Evolutionary conservation across 192 early-diverging fungal species (phyloP).

Genomic region (Entophlyctis luteolus): DNA sequence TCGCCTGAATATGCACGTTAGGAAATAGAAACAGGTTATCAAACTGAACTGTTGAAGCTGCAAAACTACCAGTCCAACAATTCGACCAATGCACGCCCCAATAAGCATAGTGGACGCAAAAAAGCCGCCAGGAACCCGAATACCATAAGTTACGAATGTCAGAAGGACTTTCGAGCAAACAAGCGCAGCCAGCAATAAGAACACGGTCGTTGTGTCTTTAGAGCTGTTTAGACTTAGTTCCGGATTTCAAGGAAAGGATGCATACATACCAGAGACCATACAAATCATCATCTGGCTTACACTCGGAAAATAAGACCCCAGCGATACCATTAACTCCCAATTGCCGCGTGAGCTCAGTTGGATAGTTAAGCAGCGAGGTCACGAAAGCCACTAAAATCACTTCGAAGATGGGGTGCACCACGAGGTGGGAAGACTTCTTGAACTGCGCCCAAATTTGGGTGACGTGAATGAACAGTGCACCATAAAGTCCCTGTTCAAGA

Average conservation of each 20-base stretch:
- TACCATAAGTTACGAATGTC: conserved; percentile 34
- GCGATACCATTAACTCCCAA: conserved; percentile 24
- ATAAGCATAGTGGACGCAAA: conserved; percentile 87
- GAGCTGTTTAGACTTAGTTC: background rate
- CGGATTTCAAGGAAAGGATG: background rate
- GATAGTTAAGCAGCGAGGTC: conserved; percentile 34
- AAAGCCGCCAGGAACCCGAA: conserved; percentile 80
- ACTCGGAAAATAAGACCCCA: conserved; percentile 37
- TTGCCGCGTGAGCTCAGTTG: conserved; percentile 10
- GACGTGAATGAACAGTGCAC: conserved; percentile 43
- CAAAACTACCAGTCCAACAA: conserved; percentile 71
- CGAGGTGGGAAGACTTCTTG: background rate
- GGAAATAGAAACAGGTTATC: background rate
- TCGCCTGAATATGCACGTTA: too few species aligned
- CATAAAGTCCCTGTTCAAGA: conserved; percentile 37
- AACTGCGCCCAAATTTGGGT: conserved; percentile 20
- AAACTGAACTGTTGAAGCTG: conserved; percentile 30
- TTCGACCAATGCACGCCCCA: conserved; percentile 81
- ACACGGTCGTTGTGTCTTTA: background rate
- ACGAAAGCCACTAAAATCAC: conserved; percentile 39
- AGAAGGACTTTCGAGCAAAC: conserved; percentile 27
- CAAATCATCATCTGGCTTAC: conserved; percentile 9
- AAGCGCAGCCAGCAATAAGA: conserved; percentile 12
- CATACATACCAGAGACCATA: conserved; percentile 32
- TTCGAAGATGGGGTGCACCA: conserved; percentile 32